Evolutionary conservation across 2,329 filamentous ascomycete genomes (phyloP).

Genomic region (Colletotrichum sp.): DNA sequence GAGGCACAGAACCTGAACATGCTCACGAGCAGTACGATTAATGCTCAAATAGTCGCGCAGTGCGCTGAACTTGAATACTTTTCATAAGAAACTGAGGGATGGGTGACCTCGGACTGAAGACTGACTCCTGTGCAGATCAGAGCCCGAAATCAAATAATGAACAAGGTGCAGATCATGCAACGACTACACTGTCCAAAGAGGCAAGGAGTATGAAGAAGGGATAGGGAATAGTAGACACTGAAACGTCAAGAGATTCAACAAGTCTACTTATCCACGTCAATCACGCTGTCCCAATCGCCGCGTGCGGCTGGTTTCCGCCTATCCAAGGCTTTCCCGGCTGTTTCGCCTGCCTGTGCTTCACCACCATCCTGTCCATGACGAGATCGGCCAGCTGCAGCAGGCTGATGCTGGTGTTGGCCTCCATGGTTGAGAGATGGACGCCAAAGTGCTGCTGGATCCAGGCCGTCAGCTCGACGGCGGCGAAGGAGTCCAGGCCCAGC

Average conservation of each 20-base stretch:
- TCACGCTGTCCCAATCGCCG: not conserved
- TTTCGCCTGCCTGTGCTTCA: not conserved
- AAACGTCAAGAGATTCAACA: not conserved
- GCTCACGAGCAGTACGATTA: not conserved
- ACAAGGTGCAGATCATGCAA: not conserved
- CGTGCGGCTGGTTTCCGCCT: not conserved
- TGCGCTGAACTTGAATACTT: not conserved
- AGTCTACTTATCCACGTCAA: not conserved
- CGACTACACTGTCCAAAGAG: not conserved
- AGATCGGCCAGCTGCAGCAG: not conserved
- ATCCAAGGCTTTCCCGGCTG: not conserved
- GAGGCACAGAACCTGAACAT: not conserved
- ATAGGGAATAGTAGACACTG: not conserved
- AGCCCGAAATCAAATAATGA: not conserved
- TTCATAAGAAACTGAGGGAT: not conserved
- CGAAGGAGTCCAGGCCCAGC: conserved; percentile 36
- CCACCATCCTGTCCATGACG: not conserved
- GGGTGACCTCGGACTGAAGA: not conserved
- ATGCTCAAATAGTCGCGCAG: not conserved
- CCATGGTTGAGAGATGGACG: not conserved
- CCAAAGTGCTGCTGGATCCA: conserved; percentile 17
- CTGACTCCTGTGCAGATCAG: not conserved
- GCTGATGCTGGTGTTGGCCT: not conserved
- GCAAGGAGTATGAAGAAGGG: not conserved
- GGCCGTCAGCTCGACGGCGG: conserved; percentile 33